phyloP scores from a whole-genome alignment of 108 stramenopile genomes.

The Craspedostauros australis region DNA sequence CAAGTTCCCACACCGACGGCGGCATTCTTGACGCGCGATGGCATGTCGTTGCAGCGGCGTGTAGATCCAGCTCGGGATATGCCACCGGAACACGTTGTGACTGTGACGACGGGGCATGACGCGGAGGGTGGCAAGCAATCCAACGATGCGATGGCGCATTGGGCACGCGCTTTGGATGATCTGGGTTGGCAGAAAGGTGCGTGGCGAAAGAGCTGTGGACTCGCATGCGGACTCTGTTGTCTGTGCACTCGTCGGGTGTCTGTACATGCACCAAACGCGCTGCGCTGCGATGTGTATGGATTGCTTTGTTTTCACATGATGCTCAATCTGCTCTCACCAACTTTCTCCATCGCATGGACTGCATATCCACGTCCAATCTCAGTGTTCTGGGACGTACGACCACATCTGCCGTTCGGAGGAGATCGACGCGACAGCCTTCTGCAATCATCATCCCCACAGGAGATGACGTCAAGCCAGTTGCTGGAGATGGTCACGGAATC shows the following conservation, averaged over 20 bases:
- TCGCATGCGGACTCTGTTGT: too few relatives aligned
- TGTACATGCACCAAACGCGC: too few relatives aligned
- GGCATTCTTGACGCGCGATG: slow-evolving; percentile 54
- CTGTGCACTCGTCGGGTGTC: too few relatives aligned
- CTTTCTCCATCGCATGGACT: too few relatives aligned
- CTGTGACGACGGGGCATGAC: neutral
- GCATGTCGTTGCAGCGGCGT: slow-evolving; percentile 42
- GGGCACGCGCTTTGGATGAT: too few relatives aligned
- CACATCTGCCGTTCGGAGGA: neutral
- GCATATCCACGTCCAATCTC: slow-evolving; percentile 11
- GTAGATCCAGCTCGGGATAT: slow-evolving; percentile 9
- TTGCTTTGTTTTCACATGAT: too few relatives aligned
- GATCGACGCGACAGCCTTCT: neutral
- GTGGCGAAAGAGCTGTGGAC: too few relatives aligned
- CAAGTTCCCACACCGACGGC: slow-evolving; percentile 75
- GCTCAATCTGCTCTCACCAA: too few relatives aligned
- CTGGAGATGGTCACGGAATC: neutral
- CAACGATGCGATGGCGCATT: slow-evolving; percentile 5
- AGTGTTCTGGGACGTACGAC: neutral
- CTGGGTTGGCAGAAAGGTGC: too few relatives aligned
- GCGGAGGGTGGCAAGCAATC: neutral
- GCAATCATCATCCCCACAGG: neutral
- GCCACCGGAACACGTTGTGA: slow-evolving; percentile 6
- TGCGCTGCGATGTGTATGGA: too few relatives aligned
- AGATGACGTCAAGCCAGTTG: neutral